Base-by-base conservation (phyloP, 78 protist species). In the Andalucia godoyi region DNA sequence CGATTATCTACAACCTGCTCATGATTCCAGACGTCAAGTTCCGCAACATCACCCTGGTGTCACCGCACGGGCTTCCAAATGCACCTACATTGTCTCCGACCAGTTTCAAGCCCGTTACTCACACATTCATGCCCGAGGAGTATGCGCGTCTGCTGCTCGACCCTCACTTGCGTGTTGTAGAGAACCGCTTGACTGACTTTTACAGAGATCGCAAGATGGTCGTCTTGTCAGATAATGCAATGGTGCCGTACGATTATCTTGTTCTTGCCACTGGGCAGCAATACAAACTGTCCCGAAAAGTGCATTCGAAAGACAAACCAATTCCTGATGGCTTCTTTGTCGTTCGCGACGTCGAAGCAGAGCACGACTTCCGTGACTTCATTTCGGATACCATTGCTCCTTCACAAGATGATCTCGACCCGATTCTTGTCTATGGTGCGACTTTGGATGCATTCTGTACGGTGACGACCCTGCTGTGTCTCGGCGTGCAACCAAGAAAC, bases 211-310 rank as follows among this genome's bases (percentile, higher is more conserved):
- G 21, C 37, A 42, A 43, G 39, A 7, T 7, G 42, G 27, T 63
- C 70, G 8, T 40, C 39, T 7, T 34, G 29, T 9, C 7, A 12
- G 41, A 46, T 33, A 36, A 54, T n/a, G 23, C 7, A 6, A 4
- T 40, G 21, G 54, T 27, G 39, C 70, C 70, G n/a, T 63, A 63
- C 70, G 70, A 63, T 7, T 4, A 63, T 6, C 57, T 63, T 21
- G 7, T 43, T 39, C 4, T 63, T 6, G 46, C 70, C 32, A 34
- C 70, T 3, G 70, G 70, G 27, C 30, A 34, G 25, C 70, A 63
- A 33, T 63, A 42, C 57, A 17, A 51, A 6, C 13, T 43, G 21
- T 54, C 70, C 21, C 10, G 41, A 25, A 54, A 63, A 25, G 4
- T 63, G 57, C 54, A 7, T 30, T 4, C 57, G 60, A 8, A 4